Base-by-base conservation (phyloP, 140 eudicot species). In the Bidens hawaiensis region DNA sequence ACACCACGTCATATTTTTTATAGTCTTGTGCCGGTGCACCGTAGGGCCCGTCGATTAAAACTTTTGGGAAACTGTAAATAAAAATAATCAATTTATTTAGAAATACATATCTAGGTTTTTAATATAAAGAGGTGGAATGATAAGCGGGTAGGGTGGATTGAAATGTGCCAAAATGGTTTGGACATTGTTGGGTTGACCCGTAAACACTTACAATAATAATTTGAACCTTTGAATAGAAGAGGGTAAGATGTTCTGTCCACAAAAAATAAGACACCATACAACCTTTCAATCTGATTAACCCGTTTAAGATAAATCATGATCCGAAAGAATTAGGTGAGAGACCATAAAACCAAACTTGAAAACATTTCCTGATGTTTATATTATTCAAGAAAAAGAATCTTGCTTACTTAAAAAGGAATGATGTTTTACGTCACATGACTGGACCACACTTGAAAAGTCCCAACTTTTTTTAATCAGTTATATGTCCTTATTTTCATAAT, bases 1-100 rank as follows among this genome's bases (percentile, higher is more conserved):
- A 68, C 15, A 87, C 85, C 53, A 90, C 89, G 0, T 90, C 95
- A 22, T 90, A 90, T 61, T 90, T 79, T 51, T 81, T 82, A 83
- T 90, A 84, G 77, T 90, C 95, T 82, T 90, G 97, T 43, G 97
- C 85, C 18, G 97, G 90, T 60, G 97, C 97, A 43, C 95, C 97
- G 9, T 90, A 90, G 53, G 97, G 97, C 3, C 97, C 97, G 28
- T 86, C 97, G 18, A 90, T 84, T 60, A 86, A 43, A 33, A 90
- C 89, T 73, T 65, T 83, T 0, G 95, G 97, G 76, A 81, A 84
- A 75, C 93, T 87, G 80, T 59, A 43, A 22, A 56, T n/a, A 43
- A 67, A 8, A 6, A 4, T 1, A 55, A 25, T 21, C 40, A 45
- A 30, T 12, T 30, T 26, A 21, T 17, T 53, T 67, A 63, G 31